These are phyloP conservation scores for Podospora appendiculata DNA, from an alignment of 495 filamentous ascomycete genomes.

Conservation along the genomic window DNA sequence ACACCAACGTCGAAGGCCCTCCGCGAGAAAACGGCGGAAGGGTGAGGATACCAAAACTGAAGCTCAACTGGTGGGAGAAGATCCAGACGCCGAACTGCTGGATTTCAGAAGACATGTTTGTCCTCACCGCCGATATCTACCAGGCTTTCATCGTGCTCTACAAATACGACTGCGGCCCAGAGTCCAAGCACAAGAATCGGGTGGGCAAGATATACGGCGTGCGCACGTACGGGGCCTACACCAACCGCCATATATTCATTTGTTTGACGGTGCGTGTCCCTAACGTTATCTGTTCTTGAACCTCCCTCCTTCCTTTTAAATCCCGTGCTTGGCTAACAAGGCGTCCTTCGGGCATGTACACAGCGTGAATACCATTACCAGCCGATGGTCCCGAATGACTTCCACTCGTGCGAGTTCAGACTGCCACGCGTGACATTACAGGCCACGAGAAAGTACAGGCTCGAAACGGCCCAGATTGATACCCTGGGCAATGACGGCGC, in stretches of 20 bases:
- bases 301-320: slow-evolving; percentile 10
- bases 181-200: background rate
- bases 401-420: slow-evolving; percentile 14
- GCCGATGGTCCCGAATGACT: slow-evolving; percentile 20
- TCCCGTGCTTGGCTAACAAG: background rate
- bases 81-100: slow-evolving; percentile 16
- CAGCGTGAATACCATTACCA: slow-evolving; percentile 14
- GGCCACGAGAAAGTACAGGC: slow-evolving; percentile 7
- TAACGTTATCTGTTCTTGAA: too few relatives aligned
- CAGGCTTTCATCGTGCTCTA: slow-evolving; percentile 14
- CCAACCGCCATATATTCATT: slow-evolving; percentile 20
- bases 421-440: slow-evolving; percentile 14
- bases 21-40: slow-evolving; percentile 1
- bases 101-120: slow-evolving; percentile 12
- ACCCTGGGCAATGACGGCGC: background rate
- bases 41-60: too few relatives aligned
- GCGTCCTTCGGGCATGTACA: background rate
- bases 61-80: slow-evolving; percentile 15
- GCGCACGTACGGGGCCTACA: slow-evolving; percentile 17
- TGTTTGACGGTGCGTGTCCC: background rate
- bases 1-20: too few relatives aligned
- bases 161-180: slow-evolving; percentile 1
- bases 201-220: slow-evolving; percentile 11
- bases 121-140: slow-evolving; percentile 21
- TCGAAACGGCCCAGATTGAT: background rate